Evolutionary conservation across 805 yeast species (phyloP).

Genomic region (Wickerhamomyces subpelliculosus): DNA sequence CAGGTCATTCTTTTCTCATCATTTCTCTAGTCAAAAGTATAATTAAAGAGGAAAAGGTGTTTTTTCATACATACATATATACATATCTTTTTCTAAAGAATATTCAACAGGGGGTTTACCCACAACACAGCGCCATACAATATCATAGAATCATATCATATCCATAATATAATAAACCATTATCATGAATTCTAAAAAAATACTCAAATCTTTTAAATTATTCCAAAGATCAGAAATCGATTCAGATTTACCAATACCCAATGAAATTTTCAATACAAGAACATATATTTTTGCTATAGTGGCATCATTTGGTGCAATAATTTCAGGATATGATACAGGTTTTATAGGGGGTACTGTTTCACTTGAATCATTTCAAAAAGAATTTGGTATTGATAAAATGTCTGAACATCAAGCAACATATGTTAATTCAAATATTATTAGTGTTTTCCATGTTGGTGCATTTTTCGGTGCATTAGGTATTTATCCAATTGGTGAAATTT

Average conservation of each 20-base stretch:
- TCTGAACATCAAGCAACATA: not conserved
- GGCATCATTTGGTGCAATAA: constrained; percentile 25
- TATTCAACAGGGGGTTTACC: no score
- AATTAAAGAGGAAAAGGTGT: no score
- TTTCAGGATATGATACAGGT: constrained; percentile 22
- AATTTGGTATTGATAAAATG: constrained; percentile 11
- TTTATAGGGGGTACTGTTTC: constrained; percentile 13
- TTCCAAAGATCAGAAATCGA: not conserved
- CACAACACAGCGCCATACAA: no score
- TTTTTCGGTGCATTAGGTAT: constrained; percentile 18
- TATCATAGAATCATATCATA: no score
- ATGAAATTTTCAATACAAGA: constrained; percentile 8
- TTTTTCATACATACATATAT: no score
- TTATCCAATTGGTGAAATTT: constrained; percentile 11
- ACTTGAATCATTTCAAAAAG: constrained; percentile 4
- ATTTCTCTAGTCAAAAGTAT: no score
- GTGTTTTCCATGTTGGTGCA: constrained; percentile 18
- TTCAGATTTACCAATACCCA: constrained; percentile 3
- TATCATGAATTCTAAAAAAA: not conserved
- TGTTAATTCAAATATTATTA: constrained; percentile 12
- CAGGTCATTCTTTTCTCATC: no score
- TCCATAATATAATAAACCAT: not conserved
- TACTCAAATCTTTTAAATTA: not conserved
- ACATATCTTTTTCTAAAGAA: no score
- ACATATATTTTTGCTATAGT: constrained; percentile 23